A percentile compares a stretch with the other conserved stretches of the same genome.
These are phyloP conservation scores for Tieghemiomyces parasiticus DNA, from an alignment of 192 early-diverging fungal species.

Conservation along the genomic window DNA sequence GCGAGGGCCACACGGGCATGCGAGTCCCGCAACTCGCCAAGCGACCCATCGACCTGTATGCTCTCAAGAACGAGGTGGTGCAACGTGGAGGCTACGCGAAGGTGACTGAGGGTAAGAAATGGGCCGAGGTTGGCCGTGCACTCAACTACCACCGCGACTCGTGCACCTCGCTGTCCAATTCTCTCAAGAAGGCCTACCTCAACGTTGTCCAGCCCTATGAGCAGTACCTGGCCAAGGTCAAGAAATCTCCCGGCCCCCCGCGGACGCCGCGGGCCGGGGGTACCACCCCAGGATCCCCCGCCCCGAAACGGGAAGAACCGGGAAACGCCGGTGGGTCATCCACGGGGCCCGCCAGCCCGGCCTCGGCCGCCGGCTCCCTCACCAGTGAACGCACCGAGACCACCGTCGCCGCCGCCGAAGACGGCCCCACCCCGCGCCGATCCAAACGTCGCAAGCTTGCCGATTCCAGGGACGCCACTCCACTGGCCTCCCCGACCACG, in stretches of 20 bases:
- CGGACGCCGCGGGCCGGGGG: no score
- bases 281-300: background rate
- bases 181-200: constrained; percentile 49
- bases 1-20: constrained; percentile 52
- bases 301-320: background rate
- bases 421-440: constrained; percentile 12
- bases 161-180: constrained; percentile 61
- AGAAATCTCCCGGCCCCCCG: background rate
- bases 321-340: no score
- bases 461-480: constrained; percentile 37
- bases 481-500: constrained; percentile 9
- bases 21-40: constrained; percentile 76
- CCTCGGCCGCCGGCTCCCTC: constrained; percentile 5
- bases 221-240: constrained; percentile 35
- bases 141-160: constrained; percentile 54
- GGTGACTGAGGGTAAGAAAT: constrained; percentile 46
- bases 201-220: constrained; percentile 56
- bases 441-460: constrained; percentile 21
- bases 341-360: constrained; percentile 13
- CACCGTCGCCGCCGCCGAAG: background rate
- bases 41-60: constrained; percentile 70
- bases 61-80: constrained; percentile 68
- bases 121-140: constrained; percentile 72
- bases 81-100: constrained; percentile 55
- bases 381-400: constrained; percentile 1